Percentiles rank a stretch among this genome's conserved stretches.
Conservation (phyloP, 163 green algal genomes). For the Coccomyxa subellipsoidea region DNA sequence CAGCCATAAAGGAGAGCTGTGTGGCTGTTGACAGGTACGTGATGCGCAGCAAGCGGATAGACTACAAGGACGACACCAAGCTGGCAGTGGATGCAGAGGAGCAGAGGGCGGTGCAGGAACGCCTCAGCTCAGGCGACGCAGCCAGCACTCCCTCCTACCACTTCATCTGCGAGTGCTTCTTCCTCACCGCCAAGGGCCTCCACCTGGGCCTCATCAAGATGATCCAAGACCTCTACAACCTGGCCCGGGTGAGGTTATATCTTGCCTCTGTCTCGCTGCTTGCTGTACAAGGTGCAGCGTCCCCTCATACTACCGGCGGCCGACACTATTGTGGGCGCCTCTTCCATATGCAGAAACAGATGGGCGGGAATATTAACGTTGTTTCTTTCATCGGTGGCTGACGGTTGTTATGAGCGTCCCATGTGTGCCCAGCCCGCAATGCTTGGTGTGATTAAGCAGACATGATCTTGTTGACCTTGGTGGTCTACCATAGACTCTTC, state of each 20-base stretch:
- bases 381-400: too few species aligned
- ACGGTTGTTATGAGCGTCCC: too few species aligned
- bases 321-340: too few species aligned
- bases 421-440: too few species aligned
- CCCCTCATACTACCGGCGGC: too few species aligned
- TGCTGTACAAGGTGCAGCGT: too few species aligned
- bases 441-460: too few species aligned
- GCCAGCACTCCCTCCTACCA: conserved; percentile 39
- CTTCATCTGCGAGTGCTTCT: conserved; percentile 91
- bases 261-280: not conserved
- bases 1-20: too few species aligned
- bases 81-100: conserved; percentile 59
- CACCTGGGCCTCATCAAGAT: conserved; percentile 56
- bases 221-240: not conserved
- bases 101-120: conserved; percentile 40
- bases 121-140: not conserved
- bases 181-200: conserved; percentile 70
- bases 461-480: too few species aligned
- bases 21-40: conserved; percentile 19
- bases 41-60: conserved; percentile 19
- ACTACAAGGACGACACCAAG: conserved; percentile 52
- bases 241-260: not conserved
- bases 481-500: too few species aligned
- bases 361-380: too few species aligned
- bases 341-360: too few species aligned